A percentile compares a stretch with the other conserved stretches of the same genome.
These are phyloP conservation scores for Arbutus unedo DNA, from an alignment of 148 eudicot species.

Conservation along the genomic window DNA sequence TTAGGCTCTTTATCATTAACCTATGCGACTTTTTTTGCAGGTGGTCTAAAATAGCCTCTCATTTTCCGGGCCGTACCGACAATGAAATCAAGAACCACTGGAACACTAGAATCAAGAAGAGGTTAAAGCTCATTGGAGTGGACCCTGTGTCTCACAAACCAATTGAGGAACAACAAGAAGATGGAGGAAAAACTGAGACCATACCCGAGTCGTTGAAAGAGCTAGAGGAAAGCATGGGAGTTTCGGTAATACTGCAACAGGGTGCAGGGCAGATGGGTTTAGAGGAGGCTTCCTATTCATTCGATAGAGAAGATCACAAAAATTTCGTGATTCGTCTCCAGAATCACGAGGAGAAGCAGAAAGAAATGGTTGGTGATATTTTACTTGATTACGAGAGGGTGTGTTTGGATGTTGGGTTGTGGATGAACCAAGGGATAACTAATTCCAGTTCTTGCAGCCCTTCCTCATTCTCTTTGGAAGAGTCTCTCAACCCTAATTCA, in stretches of 20 bases:
- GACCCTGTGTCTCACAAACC: slow-evolving; percentile 38
- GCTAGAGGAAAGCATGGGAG: not conserved
- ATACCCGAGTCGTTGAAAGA: not conserved
- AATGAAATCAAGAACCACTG: slow-evolving; percentile 51
- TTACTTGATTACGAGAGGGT: slow-evolving; percentile 18
- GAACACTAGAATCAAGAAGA: slow-evolving; percentile 50
- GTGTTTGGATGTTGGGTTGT: slow-evolving; percentile 15
- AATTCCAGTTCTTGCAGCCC: slow-evolving; percentile 19
- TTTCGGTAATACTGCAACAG: not conserved
- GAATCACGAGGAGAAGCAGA: not conserved
- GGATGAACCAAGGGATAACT: slow-evolving; percentile 22
- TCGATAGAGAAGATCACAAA: not conserved
- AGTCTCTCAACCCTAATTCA: slow-evolving; percentile 11
- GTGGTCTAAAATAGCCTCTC: slow-evolving; percentile 51
- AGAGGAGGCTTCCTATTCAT: too few species aligned
- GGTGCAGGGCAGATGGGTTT: too few species aligned
- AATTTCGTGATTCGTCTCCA: not conserved
- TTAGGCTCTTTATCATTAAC: not conserved
- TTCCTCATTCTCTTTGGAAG: slow-evolving; percentile 17
- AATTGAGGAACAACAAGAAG: slow-evolving; percentile 18
- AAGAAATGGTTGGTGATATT: slow-evolving; percentile 11
- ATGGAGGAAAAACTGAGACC: not conserved
- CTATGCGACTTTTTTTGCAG: slow-evolving; percentile 9
- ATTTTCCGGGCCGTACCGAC: slow-evolving; percentile 51
- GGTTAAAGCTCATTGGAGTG: slow-evolving; percentile 25